Evolutionary conservation across 2,329 filamentous ascomycete genomes (phyloP).

Genomic region (Hypoxylon sp.): DNA sequence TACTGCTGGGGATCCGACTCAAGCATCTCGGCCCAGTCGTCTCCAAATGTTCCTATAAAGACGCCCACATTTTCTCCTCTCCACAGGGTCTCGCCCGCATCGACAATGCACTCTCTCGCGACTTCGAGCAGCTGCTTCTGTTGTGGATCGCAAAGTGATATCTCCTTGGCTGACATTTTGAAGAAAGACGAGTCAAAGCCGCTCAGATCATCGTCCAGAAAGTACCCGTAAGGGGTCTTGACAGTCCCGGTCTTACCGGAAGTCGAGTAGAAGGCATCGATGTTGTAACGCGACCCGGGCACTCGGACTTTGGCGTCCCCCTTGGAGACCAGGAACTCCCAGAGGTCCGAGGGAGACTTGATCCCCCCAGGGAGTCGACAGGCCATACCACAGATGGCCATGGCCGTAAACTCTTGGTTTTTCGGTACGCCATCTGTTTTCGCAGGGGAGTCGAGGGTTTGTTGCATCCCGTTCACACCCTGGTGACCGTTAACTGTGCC

Average conservation of each 20-base stretch:
- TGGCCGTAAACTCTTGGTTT: too few relatives aligned
- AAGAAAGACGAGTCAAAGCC: conserved; percentile 1
- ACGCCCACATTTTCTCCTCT: conserved; percentile 52
- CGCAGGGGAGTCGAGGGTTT: too few relatives aligned
- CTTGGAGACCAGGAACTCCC: conserved; percentile 39
- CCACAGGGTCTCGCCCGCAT: conserved; percentile 51
- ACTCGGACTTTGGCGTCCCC: conserved; percentile 35
- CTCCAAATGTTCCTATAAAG: conserved; percentile 54
- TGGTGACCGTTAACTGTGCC: too few relatives aligned
- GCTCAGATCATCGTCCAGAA: conserved; percentile 36
- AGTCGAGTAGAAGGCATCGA: conserved; percentile 20
- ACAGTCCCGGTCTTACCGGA: conserved; percentile 40
- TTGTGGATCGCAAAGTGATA: conserved; percentile 52
- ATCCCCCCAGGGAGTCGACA: conserved; percentile 34
- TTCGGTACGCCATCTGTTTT: too few relatives aligned
- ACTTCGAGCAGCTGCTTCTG: conserved; percentile 56
- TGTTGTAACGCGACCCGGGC: conserved; percentile 38
- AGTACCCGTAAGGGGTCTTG: conserved; percentile 36
- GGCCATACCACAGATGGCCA: conserved; percentile 38
- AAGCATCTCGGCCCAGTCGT: conserved; percentile 52
- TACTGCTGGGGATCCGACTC: conserved; percentile 30
- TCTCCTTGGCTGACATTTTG: background rate
- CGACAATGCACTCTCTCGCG: conserved; percentile 54
- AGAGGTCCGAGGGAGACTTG: conserved; percentile 29
- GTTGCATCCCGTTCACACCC: too few relatives aligned